phyloP scores from a whole-genome alignment of 495 filamentous ascomycete species.

The Friedmanniomyces simplex region DNA sequence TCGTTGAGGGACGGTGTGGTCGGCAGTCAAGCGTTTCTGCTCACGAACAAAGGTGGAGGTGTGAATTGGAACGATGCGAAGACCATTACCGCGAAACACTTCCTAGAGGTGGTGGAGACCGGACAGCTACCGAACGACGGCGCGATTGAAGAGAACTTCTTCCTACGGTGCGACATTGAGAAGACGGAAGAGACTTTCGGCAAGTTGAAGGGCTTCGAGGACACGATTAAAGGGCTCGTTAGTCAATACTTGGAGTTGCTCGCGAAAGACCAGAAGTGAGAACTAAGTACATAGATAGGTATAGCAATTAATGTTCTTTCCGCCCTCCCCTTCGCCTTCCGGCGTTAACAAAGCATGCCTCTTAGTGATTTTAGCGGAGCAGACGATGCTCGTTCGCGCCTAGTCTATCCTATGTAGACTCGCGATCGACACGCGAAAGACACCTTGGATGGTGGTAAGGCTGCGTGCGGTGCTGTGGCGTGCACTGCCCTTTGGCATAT shows the following conservation, averaged over 20 bases:
- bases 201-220: background rate
- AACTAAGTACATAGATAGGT: too few relatives aligned
- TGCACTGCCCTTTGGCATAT: too few relatives aligned
- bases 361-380: too few relatives aligned
- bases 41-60: background rate
- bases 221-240: background rate
- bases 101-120: background rate
- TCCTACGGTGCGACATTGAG: background rate
- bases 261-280: background rate
- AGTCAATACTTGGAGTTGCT: background rate
- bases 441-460: too few relatives aligned
- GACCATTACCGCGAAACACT: background rate
- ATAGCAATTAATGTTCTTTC: too few relatives aligned
- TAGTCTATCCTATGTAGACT: too few relatives aligned
- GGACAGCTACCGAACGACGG: background rate
- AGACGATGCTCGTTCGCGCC: too few relatives aligned
- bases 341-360: too few relatives aligned
- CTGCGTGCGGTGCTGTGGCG: too few relatives aligned
- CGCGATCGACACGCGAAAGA: too few relatives aligned
- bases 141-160: background rate
- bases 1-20: background rate
- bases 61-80: constrained; percentile 1
- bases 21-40: background rate
- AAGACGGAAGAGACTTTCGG: background rate
- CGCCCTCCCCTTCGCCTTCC: too few relatives aligned